Conservation (phyloP, 257 asterid species). For the Buddleja alternifolia region DNA sequence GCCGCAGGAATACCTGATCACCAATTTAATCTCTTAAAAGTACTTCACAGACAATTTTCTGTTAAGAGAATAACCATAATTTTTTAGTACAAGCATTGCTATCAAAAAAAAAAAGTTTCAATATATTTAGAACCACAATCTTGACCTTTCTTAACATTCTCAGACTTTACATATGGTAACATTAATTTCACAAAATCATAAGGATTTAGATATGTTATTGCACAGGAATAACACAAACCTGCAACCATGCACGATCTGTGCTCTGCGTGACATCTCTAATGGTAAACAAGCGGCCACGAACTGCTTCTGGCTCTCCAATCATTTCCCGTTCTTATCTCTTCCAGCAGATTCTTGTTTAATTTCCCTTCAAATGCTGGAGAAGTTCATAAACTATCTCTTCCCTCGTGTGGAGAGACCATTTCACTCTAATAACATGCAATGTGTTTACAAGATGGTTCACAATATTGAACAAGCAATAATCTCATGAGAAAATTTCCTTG, state of each 20-base stretch:
- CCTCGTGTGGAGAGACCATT: conserved; percentile 98
- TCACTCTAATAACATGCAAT: conserved; percentile 84
- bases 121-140: no score
- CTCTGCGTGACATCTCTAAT: conserved; percentile 94
- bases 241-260: conserved; percentile 95
- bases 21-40: no score
- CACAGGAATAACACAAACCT: conserved; percentile 50
- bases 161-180: no score
- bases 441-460: background rate
- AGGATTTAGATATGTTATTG: background rate
- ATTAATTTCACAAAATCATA: background rate
- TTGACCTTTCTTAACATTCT: no score
- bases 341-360: conserved; percentile 58
- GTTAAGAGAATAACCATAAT: no score
- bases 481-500: conserved; percentile 17
- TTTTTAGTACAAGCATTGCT: no score
- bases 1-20: no score
- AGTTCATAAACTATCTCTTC: conserved; percentile 97
- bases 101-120: no score
- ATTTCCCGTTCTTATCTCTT: conserved; percentile 81
- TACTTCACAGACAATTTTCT: no score
- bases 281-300: conserved; percentile 93
- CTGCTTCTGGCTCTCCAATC: conserved; percentile 99
- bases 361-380: conserved; percentile 87
- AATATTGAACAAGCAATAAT: background rate